Evolutionary conservation across 441 rosid species (phyloP), one percentile per base, ranked within the genome.

Genomic region (Cnidoscolus chayamansa): DNA sequence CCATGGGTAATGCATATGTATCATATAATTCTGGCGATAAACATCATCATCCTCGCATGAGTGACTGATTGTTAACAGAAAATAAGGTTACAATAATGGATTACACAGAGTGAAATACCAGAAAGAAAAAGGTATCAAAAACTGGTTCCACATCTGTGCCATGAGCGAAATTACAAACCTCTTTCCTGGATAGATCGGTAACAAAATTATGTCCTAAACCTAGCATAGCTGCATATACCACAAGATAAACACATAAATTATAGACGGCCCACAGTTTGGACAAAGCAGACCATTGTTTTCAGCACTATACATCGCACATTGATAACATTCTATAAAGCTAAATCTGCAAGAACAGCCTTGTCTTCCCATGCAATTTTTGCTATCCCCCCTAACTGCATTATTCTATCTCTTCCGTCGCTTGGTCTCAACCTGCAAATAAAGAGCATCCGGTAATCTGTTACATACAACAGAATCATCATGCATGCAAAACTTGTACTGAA

Each of bases 381-480:
- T 55, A 49, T 64, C 71, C 80, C 61, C 54, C 49, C 55, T 25
- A 25, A 59, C 49, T n/a, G 55, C 1, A 68, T 25, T 25, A 25
- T 73, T 45, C 35, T 86, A 85, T 74, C 84, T 79, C 85, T 84
- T 84, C 67, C 80, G 81, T 7, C 91, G 81, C 81, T 87, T 87
- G 65, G 81, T 25, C 49, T 87, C 90, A 73, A 84, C 82, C 90
- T 87, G 88, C 37, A 71, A 68, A 15, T 5, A 61, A n/a, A 15
- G 2, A 37, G 62, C 25, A 68, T 12, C 6, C 5, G n/a, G 1
- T 17, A 65, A 60, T 3, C 55, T 20, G 17, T 20, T 16, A 47
- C 31, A 20, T 56, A 19, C 6, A 65, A 47, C 53, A 12, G 17
- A 61, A 35, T 25, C 25, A 25, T 25, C 25, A 25, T 25, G 25